Evolutionary conservation across 2,329 filamentous ascomycete species (phyloP), one percentile per base, ranked within the genome.

Genomic region (Colletotrichum cordylinicola): DNA sequence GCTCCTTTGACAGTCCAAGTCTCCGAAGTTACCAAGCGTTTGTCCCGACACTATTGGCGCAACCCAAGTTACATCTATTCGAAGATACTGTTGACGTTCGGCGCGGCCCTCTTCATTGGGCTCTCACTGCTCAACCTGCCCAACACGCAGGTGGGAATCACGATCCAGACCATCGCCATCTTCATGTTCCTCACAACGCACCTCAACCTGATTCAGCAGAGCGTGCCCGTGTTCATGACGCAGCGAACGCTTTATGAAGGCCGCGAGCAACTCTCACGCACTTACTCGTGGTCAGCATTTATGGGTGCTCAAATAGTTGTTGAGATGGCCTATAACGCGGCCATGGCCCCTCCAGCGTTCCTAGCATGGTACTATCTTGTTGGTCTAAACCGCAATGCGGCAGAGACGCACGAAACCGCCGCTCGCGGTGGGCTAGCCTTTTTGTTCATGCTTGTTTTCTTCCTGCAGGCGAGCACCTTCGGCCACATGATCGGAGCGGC

Each of bases 11-110:
- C 69, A 3, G 79, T 85, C 6, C 94, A 96, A 79, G 83, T 94
- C 9, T 85, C 84, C 39, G 87, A 92, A 77, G 92, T 93, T 48
- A 89, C 89, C 6, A 81, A 86, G 62, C 93, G 94, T 77, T 91
- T 95, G 12, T 95, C 95, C 83, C 88, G 93, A 79, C 94, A 96
- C 82, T 95, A 95, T 86, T 96, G 94, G 94, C 91, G 94, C 68
- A 94, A 90, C 2, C 94, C 94, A 0, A 87, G 90, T 3, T 96
- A 96, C 84, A 92, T 96, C 80, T 95, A 94, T 84, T 91, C 92
- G 65, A 96, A 96, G 84, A 79, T 89, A 1, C 82, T 88, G 2
- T 89, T 95, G 43, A 91, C 90, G 76, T 84, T 89, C 39, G 81
- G 88, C 21, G 71, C 81, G 18, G 82, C 73, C n/a, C 73, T 75